Conservation (phyloP, 2,329 filamentous ascomycete genomes). For the Botryotinia narcissicola region DNA sequence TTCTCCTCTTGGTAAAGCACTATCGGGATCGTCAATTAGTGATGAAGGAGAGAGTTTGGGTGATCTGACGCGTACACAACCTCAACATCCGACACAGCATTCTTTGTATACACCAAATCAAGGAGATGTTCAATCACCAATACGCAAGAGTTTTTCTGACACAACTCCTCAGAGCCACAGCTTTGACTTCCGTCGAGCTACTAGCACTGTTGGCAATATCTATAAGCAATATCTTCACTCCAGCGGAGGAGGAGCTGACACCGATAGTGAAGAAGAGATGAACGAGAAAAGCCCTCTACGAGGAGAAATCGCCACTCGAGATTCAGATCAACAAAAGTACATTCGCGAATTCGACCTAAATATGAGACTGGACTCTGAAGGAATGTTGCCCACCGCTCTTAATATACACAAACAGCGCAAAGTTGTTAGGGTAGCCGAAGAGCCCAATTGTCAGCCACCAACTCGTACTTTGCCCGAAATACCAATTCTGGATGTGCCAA, state of each 20-base stretch:
- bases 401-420: conserved; percentile 21
- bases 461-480: conserved; percentile 21
- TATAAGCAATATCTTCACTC: conserved; percentile 30
- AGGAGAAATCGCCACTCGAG: neutral
- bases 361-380: neutral
- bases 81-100: neutral
- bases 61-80: conserved; percentile 6
- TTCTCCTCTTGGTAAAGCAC: conserved; percentile 18
- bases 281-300: conserved; percentile 18
- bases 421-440: conserved; percentile 13
- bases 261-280: conserved; percentile 16
- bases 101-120: conserved; percentile 13
- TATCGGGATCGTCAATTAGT: conserved; percentile 17
- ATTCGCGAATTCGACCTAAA: neutral
- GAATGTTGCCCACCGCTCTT: conserved; percentile 21
- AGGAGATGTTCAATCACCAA: conserved; percentile 15
- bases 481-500: conserved; percentile 10
- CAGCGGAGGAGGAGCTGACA: conserved; percentile 15
- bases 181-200: conserved; percentile 24
- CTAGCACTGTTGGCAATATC: conserved; percentile 36
- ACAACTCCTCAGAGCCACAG: conserved; percentile 19
- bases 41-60: conserved; percentile 9
- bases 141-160: conserved; percentile 18
- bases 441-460: conserved; percentile 20
- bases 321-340: neutral